Base-by-base conservation (phyloP, 176 grass and related monocot genomes). In the Oryza brachyantha region DNA sequence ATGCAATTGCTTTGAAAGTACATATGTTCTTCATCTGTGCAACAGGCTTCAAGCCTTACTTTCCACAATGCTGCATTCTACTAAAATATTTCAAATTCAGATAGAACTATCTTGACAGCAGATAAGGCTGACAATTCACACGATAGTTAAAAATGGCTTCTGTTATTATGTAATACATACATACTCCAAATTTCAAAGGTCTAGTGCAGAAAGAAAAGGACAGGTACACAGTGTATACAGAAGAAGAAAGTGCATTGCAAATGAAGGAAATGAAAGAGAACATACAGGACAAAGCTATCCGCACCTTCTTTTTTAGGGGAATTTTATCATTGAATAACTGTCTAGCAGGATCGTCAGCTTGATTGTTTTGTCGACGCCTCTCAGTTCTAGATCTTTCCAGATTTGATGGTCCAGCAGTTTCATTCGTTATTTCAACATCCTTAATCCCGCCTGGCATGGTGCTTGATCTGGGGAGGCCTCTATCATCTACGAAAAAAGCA, bases 321-420 rank as follows among this genome's bases (percentile, higher is more conserved):
- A 98, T 86, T 40, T 80, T 93, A 68, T 93, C 96, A 82, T 90
- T 85, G 29, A 95, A 78, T 64, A 98, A 66, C 83, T 95, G 90
- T 57, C 73, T 78, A 64, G 90, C 29, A 79, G 96, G 90, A 64
- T 94, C 88, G 64, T 80, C 35, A 25, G 35, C 79, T 58, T 57
- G 75, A 76, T 60, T 82, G 32, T 64, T 84, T 81, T 94, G 92
- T 13, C 26, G 66, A 29, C 26, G 80, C 13, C 86, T 88, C 83
- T 94, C 91, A 5, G 82, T 90, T 82, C 64, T 86, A 5, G 87
- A 94, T 68, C 81, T 90, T 86, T 88, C 85, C 36, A 91, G 64
- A 81, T 81, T 86, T 27, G 84, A 87, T 60, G 87, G 64, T 0
- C 66, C 91, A 21, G 66, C 29, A 73, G 84, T 39, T 85, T 79